Percentiles rank a stretch among this genome's conserved stretches.
Conservation (phyloP, 73 alveolate species). For the Paramecium primaurelia region DNA sequence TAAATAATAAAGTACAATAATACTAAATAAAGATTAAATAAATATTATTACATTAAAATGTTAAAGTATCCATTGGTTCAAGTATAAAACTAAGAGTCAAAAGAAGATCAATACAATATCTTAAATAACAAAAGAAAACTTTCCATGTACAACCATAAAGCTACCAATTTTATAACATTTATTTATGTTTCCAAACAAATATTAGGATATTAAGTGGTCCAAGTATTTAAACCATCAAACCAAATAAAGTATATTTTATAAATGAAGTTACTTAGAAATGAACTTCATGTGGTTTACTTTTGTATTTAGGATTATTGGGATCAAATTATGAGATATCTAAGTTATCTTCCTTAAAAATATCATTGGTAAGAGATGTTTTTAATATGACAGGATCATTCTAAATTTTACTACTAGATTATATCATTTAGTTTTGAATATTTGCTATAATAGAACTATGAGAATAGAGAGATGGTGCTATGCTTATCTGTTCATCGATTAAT, state of each 20-base stretch:
- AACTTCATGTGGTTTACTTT: slow-evolving; percentile 13
- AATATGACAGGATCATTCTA: not conserved
- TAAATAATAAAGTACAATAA: not conserved
- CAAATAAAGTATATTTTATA: not conserved
- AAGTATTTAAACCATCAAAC: not conserved
- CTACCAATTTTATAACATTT: not conserved
- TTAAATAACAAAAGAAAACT: not conserved
- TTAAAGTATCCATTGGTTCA: not conserved
- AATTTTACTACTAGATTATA: not conserved
- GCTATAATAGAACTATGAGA: not conserved
- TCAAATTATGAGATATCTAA: not conserved
- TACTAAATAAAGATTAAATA: not conserved
- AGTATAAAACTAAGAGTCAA: not conserved
- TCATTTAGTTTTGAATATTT: not conserved
- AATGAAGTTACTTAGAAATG: not conserved
- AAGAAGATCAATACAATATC: not conserved
- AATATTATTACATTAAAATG: not conserved
- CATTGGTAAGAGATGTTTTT: not conserved
- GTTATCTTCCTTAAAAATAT: not conserved
- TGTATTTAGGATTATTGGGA: not conserved
- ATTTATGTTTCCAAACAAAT: not conserved
- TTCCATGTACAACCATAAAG: not conserved
- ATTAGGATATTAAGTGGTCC: not conserved
- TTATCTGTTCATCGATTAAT: not conserved
- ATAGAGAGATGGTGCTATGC: not conserved